A percentile compares a stretch with the other conserved stretches of the same genome.
phyloP scores from a whole-genome alignment of 768 basidiomycete genomes.

The Xerocomellus amylosporus region DNA sequence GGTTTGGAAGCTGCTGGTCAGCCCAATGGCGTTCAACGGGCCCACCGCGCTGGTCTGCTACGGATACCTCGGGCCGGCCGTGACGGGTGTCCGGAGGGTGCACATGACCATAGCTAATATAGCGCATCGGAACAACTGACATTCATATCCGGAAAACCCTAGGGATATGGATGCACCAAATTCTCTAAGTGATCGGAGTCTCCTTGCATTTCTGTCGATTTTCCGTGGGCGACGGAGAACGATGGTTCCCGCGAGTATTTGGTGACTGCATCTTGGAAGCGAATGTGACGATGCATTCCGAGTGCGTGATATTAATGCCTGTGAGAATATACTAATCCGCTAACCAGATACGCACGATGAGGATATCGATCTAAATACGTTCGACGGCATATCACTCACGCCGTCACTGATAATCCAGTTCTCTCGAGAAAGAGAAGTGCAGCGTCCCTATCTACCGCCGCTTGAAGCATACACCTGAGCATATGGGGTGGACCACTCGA shows the following conservation, averaged over 20 bases:
- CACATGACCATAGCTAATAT: neutral
- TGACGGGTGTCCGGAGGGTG: too few relatives aligned
- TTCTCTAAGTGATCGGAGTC: neutral
- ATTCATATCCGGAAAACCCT: neutral
- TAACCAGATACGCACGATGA: neutral
- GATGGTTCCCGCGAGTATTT: neutral
- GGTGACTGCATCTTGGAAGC: too few relatives aligned
- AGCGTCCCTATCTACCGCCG: neutral
- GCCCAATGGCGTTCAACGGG: slow-evolving; percentile 10
- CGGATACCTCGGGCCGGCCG: too few relatives aligned
- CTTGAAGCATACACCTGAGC: neutral
- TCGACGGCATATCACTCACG: neutral
- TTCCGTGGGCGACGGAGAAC: neutral
- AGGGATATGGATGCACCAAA: neutral
- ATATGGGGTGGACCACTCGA: neutral
- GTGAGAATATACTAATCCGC: too few relatives aligned
- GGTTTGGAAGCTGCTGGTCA: slow-evolving; percentile 20
- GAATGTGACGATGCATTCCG: neutral
- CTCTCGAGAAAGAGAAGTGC: neutral
- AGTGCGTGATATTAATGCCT: neutral
- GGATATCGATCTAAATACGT: neutral
- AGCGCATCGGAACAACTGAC: neutral
- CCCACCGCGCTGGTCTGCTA: neutral
- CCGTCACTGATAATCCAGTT: neutral
- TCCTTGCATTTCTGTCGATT: too few relatives aligned